phyloP scores from a whole-genome alignment of 2,329 filamentous ascomycete genomes.

The Aureobasidium sp. region DNA sequence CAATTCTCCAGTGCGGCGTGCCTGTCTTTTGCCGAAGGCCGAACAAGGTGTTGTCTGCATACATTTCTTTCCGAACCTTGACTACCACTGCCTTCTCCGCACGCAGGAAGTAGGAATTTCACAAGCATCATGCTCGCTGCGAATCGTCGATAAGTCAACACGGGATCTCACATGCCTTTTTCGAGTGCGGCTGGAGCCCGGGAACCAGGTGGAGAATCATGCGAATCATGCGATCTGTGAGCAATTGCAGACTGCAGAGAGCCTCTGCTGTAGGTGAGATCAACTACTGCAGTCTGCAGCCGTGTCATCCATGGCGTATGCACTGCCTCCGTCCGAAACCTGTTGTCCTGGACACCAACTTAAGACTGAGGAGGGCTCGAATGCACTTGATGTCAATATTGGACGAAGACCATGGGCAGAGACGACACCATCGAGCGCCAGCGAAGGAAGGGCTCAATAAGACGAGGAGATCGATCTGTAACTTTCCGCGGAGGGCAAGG shows the following conservation, averaged over 20 bases:
- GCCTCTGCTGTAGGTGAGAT: background rate
- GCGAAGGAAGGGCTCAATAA: background rate
- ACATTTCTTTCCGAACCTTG: background rate
- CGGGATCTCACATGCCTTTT: background rate
- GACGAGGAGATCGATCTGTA: background rate
- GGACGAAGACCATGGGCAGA: background rate
- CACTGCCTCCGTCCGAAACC: background rate
- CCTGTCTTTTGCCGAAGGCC: background rate
- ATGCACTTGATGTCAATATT: background rate
- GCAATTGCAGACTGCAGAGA: background rate
- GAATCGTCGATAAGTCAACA: background rate
- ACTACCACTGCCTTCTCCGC: background rate
- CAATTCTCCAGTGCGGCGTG: too few relatives aligned
- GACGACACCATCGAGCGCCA: background rate
- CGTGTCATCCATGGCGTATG: background rate
- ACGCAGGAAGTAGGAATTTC: background rate
- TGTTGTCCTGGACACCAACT: constrained; percentile 1
- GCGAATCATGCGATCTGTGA: background rate
- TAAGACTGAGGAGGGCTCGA: background rate
- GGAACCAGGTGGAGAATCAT: background rate
- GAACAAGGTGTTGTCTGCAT: background rate
- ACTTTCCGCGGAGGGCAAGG: background rate
- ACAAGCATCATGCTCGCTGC: background rate
- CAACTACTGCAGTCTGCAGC: background rate
- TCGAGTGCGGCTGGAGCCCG: background rate